These are phyloP conservation scores for Leptomonas pyrrhocoris DNA, from an alignment of 208 protist species.

Conservation along the genomic window DNA sequence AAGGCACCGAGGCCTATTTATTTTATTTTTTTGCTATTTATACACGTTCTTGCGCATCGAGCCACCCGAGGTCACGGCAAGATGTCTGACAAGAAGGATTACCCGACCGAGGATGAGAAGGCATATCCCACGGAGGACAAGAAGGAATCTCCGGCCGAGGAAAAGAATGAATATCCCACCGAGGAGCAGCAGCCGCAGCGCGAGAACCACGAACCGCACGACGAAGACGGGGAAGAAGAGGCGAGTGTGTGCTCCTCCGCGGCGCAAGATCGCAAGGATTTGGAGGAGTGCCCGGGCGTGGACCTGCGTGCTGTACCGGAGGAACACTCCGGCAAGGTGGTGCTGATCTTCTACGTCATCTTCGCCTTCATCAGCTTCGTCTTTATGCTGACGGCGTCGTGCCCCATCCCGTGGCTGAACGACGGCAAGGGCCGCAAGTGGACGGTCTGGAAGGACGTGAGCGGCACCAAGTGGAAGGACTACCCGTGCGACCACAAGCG, in stretches of 20 bases:
- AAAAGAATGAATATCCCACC: background rate
- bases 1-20: too few relatives aligned
- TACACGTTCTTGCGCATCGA: too few relatives aligned
- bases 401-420: constrained; percentile 47
- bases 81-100: too few relatives aligned
- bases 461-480: constrained; percentile 34
- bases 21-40: too few relatives aligned
- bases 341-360: constrained; percentile 39
- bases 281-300: constrained; percentile 34
- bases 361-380: constrained; percentile 46
- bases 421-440: constrained; percentile 46
- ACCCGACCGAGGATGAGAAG: too few relatives aligned
- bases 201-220: constrained; percentile 14
- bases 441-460: constrained; percentile 48
- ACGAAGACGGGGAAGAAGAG: constrained; percentile 12
- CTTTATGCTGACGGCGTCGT: constrained; percentile 48
- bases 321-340: constrained; percentile 34
- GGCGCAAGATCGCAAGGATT: constrained; percentile 22
- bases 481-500: constrained; percentile 44
- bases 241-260: constrained; percentile 13
- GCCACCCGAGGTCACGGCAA: too few relatives aligned
- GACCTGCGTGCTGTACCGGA: constrained; percentile 39
- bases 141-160: too few relatives aligned
- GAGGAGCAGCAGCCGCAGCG: constrained; percentile 7
- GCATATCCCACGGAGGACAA: too few relatives aligned